Evolutionary conservation across 495 filamentous ascomycete species (phyloP).

Genomic region (Glutinoglossum americanum): DNA sequence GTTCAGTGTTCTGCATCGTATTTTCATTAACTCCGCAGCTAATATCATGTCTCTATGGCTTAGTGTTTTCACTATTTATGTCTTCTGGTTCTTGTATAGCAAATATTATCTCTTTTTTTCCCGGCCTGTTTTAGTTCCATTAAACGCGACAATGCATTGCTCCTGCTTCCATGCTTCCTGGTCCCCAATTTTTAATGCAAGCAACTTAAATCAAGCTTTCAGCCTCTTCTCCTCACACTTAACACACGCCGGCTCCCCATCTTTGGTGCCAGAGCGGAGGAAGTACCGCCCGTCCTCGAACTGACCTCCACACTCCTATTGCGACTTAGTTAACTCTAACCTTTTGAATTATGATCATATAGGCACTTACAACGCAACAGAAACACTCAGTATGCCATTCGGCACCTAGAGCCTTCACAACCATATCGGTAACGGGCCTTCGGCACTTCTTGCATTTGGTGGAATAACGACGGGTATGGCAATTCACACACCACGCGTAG

Average conservation of each 20-base stretch:
- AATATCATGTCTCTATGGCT: not conserved
- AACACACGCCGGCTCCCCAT: slow-evolving; percentile 38
- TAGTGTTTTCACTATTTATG: not conserved
- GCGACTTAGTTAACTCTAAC: not conserved
- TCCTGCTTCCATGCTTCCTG: not conserved
- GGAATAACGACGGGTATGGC: slow-evolving; percentile 76
- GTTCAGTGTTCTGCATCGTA: too few species aligned
- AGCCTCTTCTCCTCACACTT: slow-evolving; percentile 40
- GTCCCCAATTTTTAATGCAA: not conserved
- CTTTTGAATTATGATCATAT: not conserved
- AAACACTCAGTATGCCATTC: slow-evolving; percentile 96
- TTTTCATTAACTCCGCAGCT: too few species aligned
- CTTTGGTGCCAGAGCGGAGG: slow-evolving; percentile 25
- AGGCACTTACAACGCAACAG: slow-evolving; percentile 36
- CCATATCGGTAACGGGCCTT: slow-evolving; percentile 65
- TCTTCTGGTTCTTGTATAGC: not conserved
- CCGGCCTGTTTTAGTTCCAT: not conserved
- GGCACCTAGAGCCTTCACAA: slow-evolving; percentile 63
- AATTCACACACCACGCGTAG: slow-evolving; percentile 93
- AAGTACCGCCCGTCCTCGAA: slow-evolving; percentile 48
- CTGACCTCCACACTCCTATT: slow-evolving; percentile 35
- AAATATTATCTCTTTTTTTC: not conserved
- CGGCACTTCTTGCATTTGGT: slow-evolving; percentile 74
- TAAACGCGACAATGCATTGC: not conserved
- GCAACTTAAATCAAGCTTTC: slow-evolving; percentile 22